Evolutionary conservation across 2,329 filamentous ascomycete genomes (phyloP).

Genomic region (Colletotrichum magnum): DNA sequence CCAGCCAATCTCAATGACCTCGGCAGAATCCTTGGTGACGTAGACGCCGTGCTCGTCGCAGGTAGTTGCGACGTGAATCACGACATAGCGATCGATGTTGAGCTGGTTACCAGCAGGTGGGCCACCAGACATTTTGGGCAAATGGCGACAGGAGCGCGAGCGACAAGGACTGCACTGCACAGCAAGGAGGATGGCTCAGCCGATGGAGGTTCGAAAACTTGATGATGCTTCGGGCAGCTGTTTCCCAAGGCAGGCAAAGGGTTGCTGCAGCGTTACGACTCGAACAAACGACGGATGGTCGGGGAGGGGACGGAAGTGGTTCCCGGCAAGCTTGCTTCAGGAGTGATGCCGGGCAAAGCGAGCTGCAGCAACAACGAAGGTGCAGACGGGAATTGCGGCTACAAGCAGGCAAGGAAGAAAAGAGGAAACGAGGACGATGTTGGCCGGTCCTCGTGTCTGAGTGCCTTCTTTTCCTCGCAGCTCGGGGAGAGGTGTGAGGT

Average conservation of each 20-base stretch:
- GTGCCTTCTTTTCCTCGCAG: conserved; percentile 41
- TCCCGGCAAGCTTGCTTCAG: conserved; percentile 42
- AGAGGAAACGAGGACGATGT: conserved; percentile 35
- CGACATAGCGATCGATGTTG: conserved; percentile 94
- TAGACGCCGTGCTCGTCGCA: conserved; percentile 99
- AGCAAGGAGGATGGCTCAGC: conserved; percentile 29
- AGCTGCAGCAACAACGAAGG: conserved; percentile 39
- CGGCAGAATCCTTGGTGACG: conserved; percentile 98
- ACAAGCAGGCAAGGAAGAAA: conserved; percentile 35
- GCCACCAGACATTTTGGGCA: conserved; percentile 55
- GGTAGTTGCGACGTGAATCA: conserved; percentile 98
- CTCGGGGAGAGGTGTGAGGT: conserved; percentile 36
- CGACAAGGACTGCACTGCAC: conserved; percentile 36
- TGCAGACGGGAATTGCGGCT: conserved; percentile 33
- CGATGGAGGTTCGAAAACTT: conserved; percentile 23
- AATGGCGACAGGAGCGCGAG: conserved; percentile 40
- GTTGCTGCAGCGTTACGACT: conserved; percentile 38
- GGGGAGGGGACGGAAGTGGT: conserved; percentile 40
- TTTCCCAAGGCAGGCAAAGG: conserved; percentile 19
- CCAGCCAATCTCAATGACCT: conserved; percentile 99
- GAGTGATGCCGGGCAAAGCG: conserved; percentile 39
- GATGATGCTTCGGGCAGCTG: conserved; percentile 31
- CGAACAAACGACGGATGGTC: conserved; percentile 40
- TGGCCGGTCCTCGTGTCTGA: conserved; percentile 33
- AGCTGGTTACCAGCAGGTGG: conserved; percentile 68